Percentiles rank a stretch among this genome's conserved stretches.
Evolutionary conservation across 768 basidiomycete genomes (phyloP).

Genomic region (Boletus pseudo-olivaceus): DNA sequence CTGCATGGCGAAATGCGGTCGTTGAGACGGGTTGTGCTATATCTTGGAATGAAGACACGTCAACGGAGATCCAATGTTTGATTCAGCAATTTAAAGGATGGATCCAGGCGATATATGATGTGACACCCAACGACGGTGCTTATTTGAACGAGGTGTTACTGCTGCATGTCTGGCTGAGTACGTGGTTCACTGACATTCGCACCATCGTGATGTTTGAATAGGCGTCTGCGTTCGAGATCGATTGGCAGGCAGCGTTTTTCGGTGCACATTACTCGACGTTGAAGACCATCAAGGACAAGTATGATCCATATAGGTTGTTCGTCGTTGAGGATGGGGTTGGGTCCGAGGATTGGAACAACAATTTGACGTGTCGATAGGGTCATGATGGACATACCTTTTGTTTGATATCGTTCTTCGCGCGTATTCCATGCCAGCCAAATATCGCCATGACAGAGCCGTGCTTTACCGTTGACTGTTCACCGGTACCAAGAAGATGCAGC

Average conservation of each 20-base stretch:
- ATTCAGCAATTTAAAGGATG: constrained; percentile 5
- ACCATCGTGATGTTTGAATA: constrained; percentile 9
- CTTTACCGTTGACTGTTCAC: too few species aligned
- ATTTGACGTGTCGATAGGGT: constrained; percentile 18
- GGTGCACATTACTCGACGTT: constrained; percentile 41
- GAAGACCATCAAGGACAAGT: constrained; percentile 41
- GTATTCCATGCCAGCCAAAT: neutral
- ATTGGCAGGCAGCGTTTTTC: constrained; percentile 45
- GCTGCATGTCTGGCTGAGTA: neutral
- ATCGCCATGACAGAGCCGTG: neutral
- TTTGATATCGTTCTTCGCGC: too few species aligned
- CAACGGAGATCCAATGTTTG: constrained; percentile 8
- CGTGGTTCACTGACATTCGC: neutral
- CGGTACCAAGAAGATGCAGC: too few species aligned
- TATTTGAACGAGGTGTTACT: constrained; percentile 47
- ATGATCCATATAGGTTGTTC: constrained; percentile 46
- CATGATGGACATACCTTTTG: neutral
- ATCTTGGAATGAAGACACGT: constrained; percentile 20
- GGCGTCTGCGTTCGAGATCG: constrained; percentile 42
- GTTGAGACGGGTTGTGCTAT: constrained; percentile 1
- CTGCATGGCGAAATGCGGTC: constrained; percentile 45
- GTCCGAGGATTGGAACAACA: constrained; percentile 46
- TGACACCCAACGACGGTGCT: constrained; percentile 34
- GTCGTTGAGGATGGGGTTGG: constrained; percentile 46
- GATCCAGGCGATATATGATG: constrained; percentile 21